Conservation (phyloP, 2,329 filamentous ascomycete genomes). For the Pestalotiopsis sp. region DNA sequence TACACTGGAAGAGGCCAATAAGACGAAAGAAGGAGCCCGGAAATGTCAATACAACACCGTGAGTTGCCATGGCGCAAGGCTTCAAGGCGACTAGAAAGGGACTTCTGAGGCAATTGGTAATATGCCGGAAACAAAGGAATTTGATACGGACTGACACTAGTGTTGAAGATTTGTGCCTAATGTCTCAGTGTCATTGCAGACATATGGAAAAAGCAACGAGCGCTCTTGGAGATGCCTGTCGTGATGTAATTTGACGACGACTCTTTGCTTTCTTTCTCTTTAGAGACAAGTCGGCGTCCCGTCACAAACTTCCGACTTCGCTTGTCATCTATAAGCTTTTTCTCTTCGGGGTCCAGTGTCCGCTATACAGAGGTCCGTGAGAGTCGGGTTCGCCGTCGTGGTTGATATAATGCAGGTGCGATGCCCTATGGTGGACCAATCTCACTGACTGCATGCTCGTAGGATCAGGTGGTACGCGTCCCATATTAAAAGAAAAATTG, state of each 20-base stretch:
- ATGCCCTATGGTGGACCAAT: neutral
- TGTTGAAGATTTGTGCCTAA: neutral
- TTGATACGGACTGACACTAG: neutral
- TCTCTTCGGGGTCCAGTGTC: neutral
- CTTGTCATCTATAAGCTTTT: neutral
- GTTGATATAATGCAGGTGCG: neutral
- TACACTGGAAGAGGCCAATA: neutral
- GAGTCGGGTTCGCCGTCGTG: neutral
- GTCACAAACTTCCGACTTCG: neutral
- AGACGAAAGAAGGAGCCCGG: neutral
- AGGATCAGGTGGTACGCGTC: neutral
- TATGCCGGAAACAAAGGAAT: neutral
- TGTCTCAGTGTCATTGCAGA: neutral
- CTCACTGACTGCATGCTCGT: neutral
- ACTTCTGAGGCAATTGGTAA: neutral
- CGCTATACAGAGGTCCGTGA: slow-evolving; percentile 2
- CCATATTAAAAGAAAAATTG: neutral
- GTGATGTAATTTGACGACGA: neutral
- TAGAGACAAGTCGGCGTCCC: neutral
- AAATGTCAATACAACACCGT: neutral
- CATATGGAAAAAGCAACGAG: neutral
- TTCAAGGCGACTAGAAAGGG: neutral
- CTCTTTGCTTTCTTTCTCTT: neutral
- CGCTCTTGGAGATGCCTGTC: neutral
- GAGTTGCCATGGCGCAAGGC: neutral